Evolutionary conservation across 75 land plant species (phyloP), one percentile per base, ranked within the genome.

Genomic region (Selaginella moellendorffii): DNA sequence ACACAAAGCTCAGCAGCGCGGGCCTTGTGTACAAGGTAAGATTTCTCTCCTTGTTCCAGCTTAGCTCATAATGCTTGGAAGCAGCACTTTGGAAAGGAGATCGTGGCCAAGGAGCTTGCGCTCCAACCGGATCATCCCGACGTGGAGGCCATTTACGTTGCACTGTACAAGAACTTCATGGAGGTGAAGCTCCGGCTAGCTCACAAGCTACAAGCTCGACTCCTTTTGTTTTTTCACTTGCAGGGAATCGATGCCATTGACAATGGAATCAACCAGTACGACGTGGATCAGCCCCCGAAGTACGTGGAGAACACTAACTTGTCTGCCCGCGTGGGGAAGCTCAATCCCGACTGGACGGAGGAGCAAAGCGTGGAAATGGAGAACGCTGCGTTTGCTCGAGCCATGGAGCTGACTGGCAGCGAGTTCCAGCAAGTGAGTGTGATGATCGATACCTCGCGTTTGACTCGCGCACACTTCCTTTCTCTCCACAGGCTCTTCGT

Each of bases 1-100:
- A 23, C 26, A 91, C 97, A 22, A 88, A 91, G 68, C 86, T 91
- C 18, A 91, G 97, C 56, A 87, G 93, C 70, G 97, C 97, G 52
- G 97, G 97, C 5, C 90, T 91, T 68, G 74, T 91, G 2, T 91
- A 91, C 72, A 91, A 91, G 95, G 97, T 85, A 76, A n/a, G n/a
- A n/a, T n/a, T n/a, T n/a, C n/a, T n/a, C n/a, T n/a, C n/a, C n/a
- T n/a, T n/a, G n/a, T n/a, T 31, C 19, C 24, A 29, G 2, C 24
- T 29, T 67, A 67, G 20, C 10, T 27, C 1, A 22, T 36, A 36
- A 36, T 66, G 28, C 27, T 59, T 2, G 42, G 60, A 61, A 61
- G 29, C 73, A 92, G 89, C 96, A 88, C 66, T 92, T 71, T 80
- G 97, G 97, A 14, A 71, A 52, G 63, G 97, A 92, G 77, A 88